Percentiles rank a stretch among this genome's conserved stretches.
These are phyloP conservation scores for Arctostaphylos glauca DNA, from an alignment of 148 eudicot species.

Conservation along the genomic window DNA sequence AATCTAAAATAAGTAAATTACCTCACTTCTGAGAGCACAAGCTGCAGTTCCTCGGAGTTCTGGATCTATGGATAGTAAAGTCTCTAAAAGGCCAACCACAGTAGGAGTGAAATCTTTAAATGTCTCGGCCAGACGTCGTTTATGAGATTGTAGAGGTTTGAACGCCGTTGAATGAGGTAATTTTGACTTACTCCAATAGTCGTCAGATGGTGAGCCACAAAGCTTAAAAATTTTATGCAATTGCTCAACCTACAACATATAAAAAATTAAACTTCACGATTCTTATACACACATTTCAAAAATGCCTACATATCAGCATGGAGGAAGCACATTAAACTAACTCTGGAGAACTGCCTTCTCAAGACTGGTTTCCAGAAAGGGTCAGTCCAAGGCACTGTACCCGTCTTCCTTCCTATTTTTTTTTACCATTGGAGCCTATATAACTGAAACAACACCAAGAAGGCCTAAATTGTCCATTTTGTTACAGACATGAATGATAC, in stretches of 20 bases:
- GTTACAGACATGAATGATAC: not conserved
- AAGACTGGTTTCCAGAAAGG: not conserved
- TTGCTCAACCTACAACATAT: conserved; percentile 63
- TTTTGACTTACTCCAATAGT: conserved; percentile 61
- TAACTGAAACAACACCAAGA: not conserved
- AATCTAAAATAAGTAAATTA: conserved; percentile 17
- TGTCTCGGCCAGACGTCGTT: conserved; percentile 52
- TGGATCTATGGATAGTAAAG: conserved; percentile 67
- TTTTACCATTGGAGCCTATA: not conserved
- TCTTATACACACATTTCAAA: not conserved
- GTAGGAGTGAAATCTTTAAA: conserved; percentile 54
- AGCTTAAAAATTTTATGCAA: conserved; percentile 83
- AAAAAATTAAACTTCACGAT: not conserved
- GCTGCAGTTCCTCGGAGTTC: conserved; percentile 62
- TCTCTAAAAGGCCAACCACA: conserved; percentile 58
- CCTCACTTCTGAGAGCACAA: conserved; percentile 66
- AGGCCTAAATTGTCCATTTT: not conserved
- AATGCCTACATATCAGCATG: not conserved
- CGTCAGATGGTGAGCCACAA: conserved; percentile 87
- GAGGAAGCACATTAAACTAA: not conserved
- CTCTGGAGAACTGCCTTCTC: not conserved
- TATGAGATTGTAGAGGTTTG: conserved; percentile 59
- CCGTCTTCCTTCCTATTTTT: not conserved
- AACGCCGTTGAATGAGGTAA: conserved; percentile 56
- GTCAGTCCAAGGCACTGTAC: not conserved